Evolutionary conservation across 371 early-diverging fungal genomes (phyloP), one percentile per base, ranked within the genome.

Genomic region (Actinomortierella ambigua): DNA sequence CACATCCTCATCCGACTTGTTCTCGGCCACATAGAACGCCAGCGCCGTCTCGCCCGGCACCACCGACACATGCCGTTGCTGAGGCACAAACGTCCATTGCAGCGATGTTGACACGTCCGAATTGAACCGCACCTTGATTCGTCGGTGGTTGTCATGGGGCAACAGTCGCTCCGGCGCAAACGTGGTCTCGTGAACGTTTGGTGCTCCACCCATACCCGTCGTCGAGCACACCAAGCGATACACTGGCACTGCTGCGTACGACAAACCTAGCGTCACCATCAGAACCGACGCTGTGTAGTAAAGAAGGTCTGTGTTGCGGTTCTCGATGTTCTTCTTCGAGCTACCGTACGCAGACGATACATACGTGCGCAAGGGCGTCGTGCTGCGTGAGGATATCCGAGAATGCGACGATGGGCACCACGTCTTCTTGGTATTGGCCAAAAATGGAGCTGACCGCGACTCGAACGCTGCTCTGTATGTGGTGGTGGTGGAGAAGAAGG

Each of bases 11-110:
- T 90, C 85, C n/a, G 93, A 88, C 34, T 87, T 84, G 79, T 96
- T 98, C 65, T 90, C 85, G n/a, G 99, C 99, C 28, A 88, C 91
- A 82, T 93, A 99, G 69, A 99, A 99, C 4, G 98, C 95, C 65
- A 99, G 73, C 7, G 97, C 95, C 0, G 98, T 98, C 67, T 99
- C 98, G 2, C 98, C 98, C 9, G 98, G 98, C 1, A 93, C 85
- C 18, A 97, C 93, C 15, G 79, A 79, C 41, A 98, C 87, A 55
- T 91, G 89, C 14, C 87, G 84, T 41, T 95, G 90, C 68, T 95
- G 92, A 0, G 98, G 98, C 57, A 82, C 83, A 68, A 98, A 97
- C 11, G 86, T 83, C 98, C 98, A 98, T 22, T 91, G 85, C 76
- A 98, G 81, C 11, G 88, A 58, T 23, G 92, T 91, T 0, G 94